Evolutionary conservation across 345 rosid species (phyloP).

Genomic region (Eucalyptus pauciflora): DNA sequence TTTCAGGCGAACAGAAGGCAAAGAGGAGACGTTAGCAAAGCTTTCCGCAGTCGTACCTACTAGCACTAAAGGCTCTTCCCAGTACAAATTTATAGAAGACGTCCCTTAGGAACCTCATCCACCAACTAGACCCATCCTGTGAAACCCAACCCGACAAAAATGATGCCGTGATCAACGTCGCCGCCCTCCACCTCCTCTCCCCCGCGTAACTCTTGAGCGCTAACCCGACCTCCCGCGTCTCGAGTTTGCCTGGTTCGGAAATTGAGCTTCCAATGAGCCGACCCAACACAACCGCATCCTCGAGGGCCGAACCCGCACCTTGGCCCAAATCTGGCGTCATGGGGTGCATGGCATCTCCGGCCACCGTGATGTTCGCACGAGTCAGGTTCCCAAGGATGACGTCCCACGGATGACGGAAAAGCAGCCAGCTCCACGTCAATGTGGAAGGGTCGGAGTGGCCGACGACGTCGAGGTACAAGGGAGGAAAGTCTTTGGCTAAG

Average conservation of each 20-base stretch:
- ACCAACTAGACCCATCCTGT: constrained; percentile 11
- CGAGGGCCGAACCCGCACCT: constrained; percentile 29
- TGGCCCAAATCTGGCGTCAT: constrained; percentile 40
- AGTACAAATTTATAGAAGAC: not conserved
- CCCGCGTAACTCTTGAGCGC: constrained; percentile 3
- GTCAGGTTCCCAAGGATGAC: constrained; percentile 11
- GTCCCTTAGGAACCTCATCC: constrained; percentile 14
- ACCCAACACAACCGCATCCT: constrained; percentile 27
- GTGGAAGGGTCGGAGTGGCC: constrained; percentile 10
- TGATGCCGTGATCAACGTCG: constrained; percentile 3
- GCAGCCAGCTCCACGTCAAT: constrained; percentile 10
- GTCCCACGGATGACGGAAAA: constrained; percentile 26
- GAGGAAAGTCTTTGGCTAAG: constrained; percentile 9
- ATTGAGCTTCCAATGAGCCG: constrained; percentile 15
- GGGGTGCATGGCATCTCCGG: constrained; percentile 48
- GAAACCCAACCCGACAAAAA: constrained; percentile 26
- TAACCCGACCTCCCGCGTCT: not conserved
- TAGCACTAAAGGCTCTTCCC: not conserved
- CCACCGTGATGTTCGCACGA: constrained; percentile 22
- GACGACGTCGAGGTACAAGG: constrained; percentile 5
- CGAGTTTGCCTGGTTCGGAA: not conserved
- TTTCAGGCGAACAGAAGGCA: not conserved
- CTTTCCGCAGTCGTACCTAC: constrained; percentile 22
- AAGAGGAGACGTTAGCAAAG: not conserved
- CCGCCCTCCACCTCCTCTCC: constrained; percentile 23